Conservation (phyloP, 306 rosid genomes). For the Spatholobus suberectus region DNA sequence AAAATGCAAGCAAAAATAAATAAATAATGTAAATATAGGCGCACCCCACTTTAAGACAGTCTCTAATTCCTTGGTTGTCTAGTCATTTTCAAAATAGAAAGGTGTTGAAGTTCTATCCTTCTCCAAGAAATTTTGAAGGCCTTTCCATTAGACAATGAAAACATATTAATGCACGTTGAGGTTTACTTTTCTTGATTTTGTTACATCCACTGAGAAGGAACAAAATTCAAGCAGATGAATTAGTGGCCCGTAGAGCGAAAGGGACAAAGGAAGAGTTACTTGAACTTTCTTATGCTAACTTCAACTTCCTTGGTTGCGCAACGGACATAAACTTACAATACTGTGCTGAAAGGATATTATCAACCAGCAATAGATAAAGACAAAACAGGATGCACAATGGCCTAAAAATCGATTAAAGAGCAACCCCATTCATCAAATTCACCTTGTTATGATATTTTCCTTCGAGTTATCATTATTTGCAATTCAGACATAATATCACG, state of each 20-base stretch:
- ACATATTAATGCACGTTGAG: too few relatives aligned
- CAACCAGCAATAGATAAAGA: background rate
- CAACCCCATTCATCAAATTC: background rate
- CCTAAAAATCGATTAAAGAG: background rate
- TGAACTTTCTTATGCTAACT: background rate
- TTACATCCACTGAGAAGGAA: background rate
- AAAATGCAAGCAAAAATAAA: background rate
- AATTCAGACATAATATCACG: background rate
- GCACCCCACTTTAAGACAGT: background rate
- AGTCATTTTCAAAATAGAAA: constrained; percentile 50
- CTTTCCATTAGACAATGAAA: constrained; percentile 48
- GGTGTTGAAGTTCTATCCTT: constrained; percentile 48
- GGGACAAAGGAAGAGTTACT: background rate
- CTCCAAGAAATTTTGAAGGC: constrained; percentile 47
- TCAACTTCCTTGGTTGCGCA: constrained; percentile 61
- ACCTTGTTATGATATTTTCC: background rate
- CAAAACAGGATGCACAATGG: background rate
- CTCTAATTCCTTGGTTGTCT: constrained; percentile 40
- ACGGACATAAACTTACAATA: constrained; percentile 56
- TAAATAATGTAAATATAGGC: background rate
- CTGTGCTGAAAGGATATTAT: background rate
- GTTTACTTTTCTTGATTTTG: background rate
- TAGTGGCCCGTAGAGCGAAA: background rate
- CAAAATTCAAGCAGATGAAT: background rate
- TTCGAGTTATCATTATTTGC: background rate